Base-by-base conservation (phyloP, 371 early-diverging fungal genomes). In the Mucor lusitanicus region DNA sequence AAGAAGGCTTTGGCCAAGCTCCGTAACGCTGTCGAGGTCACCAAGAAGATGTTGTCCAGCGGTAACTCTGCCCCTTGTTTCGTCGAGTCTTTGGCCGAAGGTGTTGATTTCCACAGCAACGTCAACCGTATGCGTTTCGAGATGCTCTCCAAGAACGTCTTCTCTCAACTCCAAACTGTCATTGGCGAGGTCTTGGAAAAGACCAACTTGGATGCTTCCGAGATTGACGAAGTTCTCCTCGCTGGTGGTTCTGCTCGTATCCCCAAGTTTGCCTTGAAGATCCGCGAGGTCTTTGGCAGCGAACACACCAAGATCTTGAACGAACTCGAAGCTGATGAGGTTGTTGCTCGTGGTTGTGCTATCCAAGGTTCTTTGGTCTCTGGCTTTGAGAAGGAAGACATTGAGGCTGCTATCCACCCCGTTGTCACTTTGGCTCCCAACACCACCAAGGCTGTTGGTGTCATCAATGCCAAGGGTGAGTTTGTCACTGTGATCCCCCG, bases 231-330 rank as follows among this genome's bases (percentile, higher is more conserved):
- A 71, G 93, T 99, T 68, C 89, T 99, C 42, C 83, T 99, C 63
- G 97, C 96, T 63, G 99, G 99, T 79, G 99, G 99, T 64, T 85
- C 97, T 63, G 93, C 98, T 67, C 96, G 99, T 83, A 96, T 99
- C 84, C 98, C 99, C 80, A 97, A 96, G 87, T 91, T 99, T 72
- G 91, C 93, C 75, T 75, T 91, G 71, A 87, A 94, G 71, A 77
- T 99, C 30, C 87, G 86, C 17, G 84, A 82, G 25, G 87, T 93
- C 75, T 99, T 99, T 87, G 88, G 90, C 61, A 81, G 85, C 78
- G 91, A 94, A 74, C 81, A 90, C 56, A 92, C 96, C 74, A 84
- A 88, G 76, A 81, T 96, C 68, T 87, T 92, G 65, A 73, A 77
- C 55, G 90, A 91, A 19, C 79, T 87, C 30, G 92, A 92, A 75